Evolutionary conservation across 768 basidiomycete species (phyloP).

Genomic region (Bullera alba): DNA sequence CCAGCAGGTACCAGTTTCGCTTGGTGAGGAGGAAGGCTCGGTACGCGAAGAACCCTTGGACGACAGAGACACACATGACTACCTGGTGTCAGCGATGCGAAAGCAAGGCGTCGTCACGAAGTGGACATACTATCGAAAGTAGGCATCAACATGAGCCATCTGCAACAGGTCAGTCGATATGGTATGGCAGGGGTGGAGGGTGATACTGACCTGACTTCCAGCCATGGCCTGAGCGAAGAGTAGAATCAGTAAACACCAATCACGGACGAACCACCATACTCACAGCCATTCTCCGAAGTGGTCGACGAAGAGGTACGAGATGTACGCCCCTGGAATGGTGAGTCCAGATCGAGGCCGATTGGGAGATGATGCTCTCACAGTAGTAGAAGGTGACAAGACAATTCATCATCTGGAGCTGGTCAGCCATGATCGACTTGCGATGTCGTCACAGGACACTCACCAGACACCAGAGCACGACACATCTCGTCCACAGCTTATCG

Average conservation of each 20-base stretch:
- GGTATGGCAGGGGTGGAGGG: not conserved
- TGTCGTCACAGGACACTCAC: slow-evolving; percentile 2
- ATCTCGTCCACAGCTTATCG: slow-evolving; percentile 16
- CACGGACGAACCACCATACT: not conserved
- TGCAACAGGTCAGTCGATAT: not conserved
- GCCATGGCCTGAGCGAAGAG: not conserved
- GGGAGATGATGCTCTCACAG: too few species aligned
- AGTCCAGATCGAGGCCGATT: too few species aligned
- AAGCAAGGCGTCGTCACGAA: not conserved
- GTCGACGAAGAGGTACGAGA: slow-evolving; percentile 25
- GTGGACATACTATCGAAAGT: slow-evolving; percentile 4
- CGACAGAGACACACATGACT: slow-evolving; percentile 7
- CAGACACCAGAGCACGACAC: slow-evolving; percentile 12
- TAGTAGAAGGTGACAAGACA: not conserved
- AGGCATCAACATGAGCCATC: slow-evolving; percentile 11
- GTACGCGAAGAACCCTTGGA: slow-evolving; percentile 21
- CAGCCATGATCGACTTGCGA: slow-evolving; percentile 1
- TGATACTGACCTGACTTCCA: not conserved
- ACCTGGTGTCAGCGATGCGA: not conserved
- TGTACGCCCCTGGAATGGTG: slow-evolving; percentile 14
- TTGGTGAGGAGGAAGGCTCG: slow-evolving; percentile 16
- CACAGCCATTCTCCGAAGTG: slow-evolving; percentile 17
- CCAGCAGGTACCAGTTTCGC: slow-evolving; percentile 8
- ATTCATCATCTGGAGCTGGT: slow-evolving; percentile 13
- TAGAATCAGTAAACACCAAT: not conserved